Percentiles rank a stretch among this genome's conserved stretches.
phyloP scores from a whole-genome alignment of 345 rosid genomes.

The Crucihimalaya himalaica region DNA sequence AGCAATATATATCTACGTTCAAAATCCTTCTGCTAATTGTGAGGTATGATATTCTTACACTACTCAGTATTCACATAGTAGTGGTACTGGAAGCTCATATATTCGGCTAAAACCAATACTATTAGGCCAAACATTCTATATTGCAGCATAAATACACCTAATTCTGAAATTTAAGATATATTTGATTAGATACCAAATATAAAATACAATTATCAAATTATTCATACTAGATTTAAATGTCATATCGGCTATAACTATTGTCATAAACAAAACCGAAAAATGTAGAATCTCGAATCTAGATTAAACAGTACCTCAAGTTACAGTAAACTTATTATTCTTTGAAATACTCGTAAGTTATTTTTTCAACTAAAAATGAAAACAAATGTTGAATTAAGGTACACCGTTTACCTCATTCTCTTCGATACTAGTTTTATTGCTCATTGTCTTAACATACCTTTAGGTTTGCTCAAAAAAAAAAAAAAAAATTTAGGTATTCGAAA shows the following conservation, averaged over 20 bases:
- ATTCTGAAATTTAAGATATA: neutral
- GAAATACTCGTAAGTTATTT: neutral
- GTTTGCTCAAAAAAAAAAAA: too few relatives aligned
- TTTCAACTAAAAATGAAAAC: too few relatives aligned
- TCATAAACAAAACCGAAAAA: neutral
- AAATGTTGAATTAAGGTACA: neutral
- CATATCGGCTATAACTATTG: neutral
- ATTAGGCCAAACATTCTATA: neutral
- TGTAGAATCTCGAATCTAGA: neutral
- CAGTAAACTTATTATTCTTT: too few relatives aligned
- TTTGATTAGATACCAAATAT: neutral
- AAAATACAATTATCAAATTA: neutral
- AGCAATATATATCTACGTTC: neutral
- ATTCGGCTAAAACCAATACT: neutral
- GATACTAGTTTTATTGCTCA: neutral
- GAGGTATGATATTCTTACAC: neutral
- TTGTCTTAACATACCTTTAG: too few relatives aligned
- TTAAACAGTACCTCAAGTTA: neutral
- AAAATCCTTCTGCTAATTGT: neutral
- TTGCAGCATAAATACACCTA: neutral
- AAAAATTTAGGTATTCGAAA: too few relatives aligned
- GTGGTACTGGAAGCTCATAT: neutral
- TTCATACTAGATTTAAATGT: too few relatives aligned
- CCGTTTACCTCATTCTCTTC: neutral
- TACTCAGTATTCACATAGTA: too few relatives aligned